Base-by-base conservation (phyloP, 2,329 filamentous ascomycete genomes). In the Fusarium oxysporum region DNA sequence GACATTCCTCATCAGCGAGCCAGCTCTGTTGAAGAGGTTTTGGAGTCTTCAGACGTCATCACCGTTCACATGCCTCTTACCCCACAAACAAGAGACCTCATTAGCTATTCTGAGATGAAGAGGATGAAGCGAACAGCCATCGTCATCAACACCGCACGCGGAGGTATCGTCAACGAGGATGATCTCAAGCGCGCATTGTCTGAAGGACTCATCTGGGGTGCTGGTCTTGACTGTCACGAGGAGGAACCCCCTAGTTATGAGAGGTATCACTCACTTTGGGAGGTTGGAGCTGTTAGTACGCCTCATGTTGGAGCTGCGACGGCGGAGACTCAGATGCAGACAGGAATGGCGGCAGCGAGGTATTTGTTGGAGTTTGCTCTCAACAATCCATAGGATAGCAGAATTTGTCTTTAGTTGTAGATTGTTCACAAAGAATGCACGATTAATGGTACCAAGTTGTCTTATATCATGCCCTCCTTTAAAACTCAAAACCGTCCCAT, bases 231-330 rank as follows among this genome's bases (percentile, higher is more conserved):
- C 41, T 82, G 80, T n/a, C 80, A 82, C 44, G 81, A 82, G 53
- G 68, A 82, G 35, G 83, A 85, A 53, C 83, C 83, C 1, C 83
- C 83, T 0, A 83, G 67, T 9, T 54, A 71, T 17, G 80, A 81
- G 44, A 78, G 71, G 23, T 84, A 84, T 59, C 74, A 75, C 0
- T 62, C 67, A 2, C 65, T 84, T 1, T 83, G 82, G 81, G 72
- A 79, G 10, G 54, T 71, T n/a, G 80, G 81, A 8, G 80, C 82
- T 11, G 68, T 85, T 10, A 82, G 83, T 62, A 85, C 83, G 8
- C 84, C 85, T 11, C 84, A 86, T 60, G 81, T 86, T 48, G 86
- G 85, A 12, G 85, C 84, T 4, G 81, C 85, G 0, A 87, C 85
- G 2, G 70, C 65, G 1, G 72, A 81, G 23, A 80, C 79, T 0